Base-by-base conservation (phyloP, 441 rosid species). In the Sinapis alba region DNA sequence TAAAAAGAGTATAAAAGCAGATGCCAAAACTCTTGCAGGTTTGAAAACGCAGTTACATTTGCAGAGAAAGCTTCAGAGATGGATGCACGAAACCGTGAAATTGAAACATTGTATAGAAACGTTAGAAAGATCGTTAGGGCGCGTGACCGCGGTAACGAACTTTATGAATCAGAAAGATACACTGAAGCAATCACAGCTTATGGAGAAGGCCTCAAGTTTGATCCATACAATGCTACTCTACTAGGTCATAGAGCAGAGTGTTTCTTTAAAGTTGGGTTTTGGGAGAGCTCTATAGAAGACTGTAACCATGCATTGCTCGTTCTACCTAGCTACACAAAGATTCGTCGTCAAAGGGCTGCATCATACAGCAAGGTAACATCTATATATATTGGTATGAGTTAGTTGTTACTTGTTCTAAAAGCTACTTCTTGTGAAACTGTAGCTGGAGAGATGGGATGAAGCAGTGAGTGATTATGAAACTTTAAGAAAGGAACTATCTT, bases 201-300 rank as follows among this genome's bases (percentile, higher is more conserved):
- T 64, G 87, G 79, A 18, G 98, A 93, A 77, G 97, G 95, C 63
- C 93, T 93, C 72, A 89, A 80, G 85, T 75, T 83, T 73, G 95
- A 90, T 83, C 90, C 93, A 64, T 77, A 84, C 28, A 93, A 89
- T 75, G 83, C 94, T 74, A 86, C 89, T 75, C 89, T 93, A 27
- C 83, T 84, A 36, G 83, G 90, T 80, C 87, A 88, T 59, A 82
- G 97, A 81, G 97, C 98, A 62, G 98, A 94, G 41, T 93, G 98
- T 81, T 90, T 92, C 88, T 88, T 77, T 71, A 93, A 88, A 80
- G 90, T 86, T 41, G 93, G 95, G 38, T 72, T 8, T 43, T 93
- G 94, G 95, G 93, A 89, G 78, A 86, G 79, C 56, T 90, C 98
- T 9, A 53, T 90, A 41, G 90, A 88, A 34, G 96, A 93, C 61